Conservation (phyloP, 768 basidiomycete genomes). For the Tylopilus rubrobrunneus region DNA sequence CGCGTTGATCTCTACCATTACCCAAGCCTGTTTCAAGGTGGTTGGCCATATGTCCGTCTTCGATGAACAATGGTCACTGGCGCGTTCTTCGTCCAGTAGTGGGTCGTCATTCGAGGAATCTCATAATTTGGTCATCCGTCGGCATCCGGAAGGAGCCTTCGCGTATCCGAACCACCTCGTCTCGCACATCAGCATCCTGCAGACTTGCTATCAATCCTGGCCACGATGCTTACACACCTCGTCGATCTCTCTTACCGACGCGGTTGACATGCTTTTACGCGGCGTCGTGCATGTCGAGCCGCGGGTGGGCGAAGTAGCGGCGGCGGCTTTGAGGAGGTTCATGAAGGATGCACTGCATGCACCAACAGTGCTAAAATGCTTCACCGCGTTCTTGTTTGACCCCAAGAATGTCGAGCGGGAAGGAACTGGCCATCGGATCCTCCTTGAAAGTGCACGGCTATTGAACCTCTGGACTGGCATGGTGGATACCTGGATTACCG, state of each 20-base stretch:
- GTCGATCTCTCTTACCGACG: slow-evolving; percentile 49
- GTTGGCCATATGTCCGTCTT: slow-evolving; percentile 78
- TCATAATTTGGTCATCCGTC: slow-evolving; percentile 61
- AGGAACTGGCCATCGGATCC: slow-evolving; percentile 55
- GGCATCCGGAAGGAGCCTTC: slow-evolving; percentile 59
- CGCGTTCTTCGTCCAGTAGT: slow-evolving; percentile 38
- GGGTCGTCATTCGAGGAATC: slow-evolving; percentile 64
- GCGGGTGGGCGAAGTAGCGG: slow-evolving; percentile 62
- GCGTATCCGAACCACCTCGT: slow-evolving; percentile 61
- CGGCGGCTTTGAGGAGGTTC: slow-evolving; percentile 65
- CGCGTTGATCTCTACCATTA: slow-evolving; percentile 52
- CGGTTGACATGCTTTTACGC: slow-evolving; percentile 74
- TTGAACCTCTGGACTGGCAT: slow-evolving; percentile 71
- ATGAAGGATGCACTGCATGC: slow-evolving; percentile 58
- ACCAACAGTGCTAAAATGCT: slow-evolving; percentile 55
- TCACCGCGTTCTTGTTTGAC: slow-evolving; percentile 72
- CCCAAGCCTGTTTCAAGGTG: slow-evolving; percentile 53
- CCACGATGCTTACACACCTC: slow-evolving; percentile 71
- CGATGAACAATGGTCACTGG: slow-evolving; percentile 77
- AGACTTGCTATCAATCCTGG: slow-evolving; percentile 78
- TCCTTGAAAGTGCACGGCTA: slow-evolving; percentile 64
- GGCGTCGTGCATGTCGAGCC: slow-evolving; percentile 88
- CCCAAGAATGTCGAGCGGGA: slow-evolving; percentile 61
- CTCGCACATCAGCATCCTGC: slow-evolving; percentile 67
- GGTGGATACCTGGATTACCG: slow-evolving; percentile 64